These are phyloP conservation scores for Ceratocystis albifundus DNA, from an alignment of 2,329 filamentous ascomycete genomes.

Conservation along the genomic window DNA sequence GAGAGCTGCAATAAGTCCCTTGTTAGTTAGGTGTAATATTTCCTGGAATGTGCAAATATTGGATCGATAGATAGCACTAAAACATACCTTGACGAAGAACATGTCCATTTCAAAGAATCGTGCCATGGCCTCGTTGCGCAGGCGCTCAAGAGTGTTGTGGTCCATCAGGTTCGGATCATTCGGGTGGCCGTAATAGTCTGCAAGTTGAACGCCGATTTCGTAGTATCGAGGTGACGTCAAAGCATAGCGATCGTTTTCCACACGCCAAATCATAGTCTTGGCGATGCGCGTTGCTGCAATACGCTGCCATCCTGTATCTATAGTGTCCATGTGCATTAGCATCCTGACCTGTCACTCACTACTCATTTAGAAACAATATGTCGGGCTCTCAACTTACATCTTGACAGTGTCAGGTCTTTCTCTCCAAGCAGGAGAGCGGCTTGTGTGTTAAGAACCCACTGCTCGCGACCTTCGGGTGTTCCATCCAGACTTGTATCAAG, in stretches of 20 bases:
- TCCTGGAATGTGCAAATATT: not conserved
- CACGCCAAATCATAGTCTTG: slow-evolving; percentile 49
- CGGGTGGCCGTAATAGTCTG: slow-evolving; percentile 39
- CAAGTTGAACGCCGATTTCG: slow-evolving; percentile 43
- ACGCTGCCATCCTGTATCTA: slow-evolving; percentile 50
- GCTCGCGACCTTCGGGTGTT: slow-evolving; percentile 47
- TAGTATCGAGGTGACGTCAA: slow-evolving; percentile 41
- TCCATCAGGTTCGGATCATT: slow-evolving; percentile 37
- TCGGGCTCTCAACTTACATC: slow-evolving; percentile 38
- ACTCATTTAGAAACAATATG: not conserved
- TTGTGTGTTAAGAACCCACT: slow-evolving; percentile 55
- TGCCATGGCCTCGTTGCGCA: slow-evolving; percentile 41
- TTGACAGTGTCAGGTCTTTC: slow-evolving; percentile 48
- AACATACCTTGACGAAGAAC: slow-evolving; percentile 54
- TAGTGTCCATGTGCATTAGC: not conserved
- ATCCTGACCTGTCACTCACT: not conserved
- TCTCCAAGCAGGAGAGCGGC: slow-evolving; percentile 53
- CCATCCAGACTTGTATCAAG: slow-evolving; percentile 44
- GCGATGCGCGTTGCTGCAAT: slow-evolving; percentile 42
- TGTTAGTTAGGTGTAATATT: not conserved
- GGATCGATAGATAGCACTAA: not conserved
- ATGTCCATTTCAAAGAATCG: slow-evolving; percentile 48
- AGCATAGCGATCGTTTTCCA: slow-evolving; percentile 46
- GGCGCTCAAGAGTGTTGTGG: slow-evolving; percentile 35
- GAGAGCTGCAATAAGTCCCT: slow-evolving; percentile 37